Evolutionary conservation across 2,329 filamentous ascomycete genomes (phyloP), one percentile per base, ranked within the genome.

Genomic region (Xylariales sp.): DNA sequence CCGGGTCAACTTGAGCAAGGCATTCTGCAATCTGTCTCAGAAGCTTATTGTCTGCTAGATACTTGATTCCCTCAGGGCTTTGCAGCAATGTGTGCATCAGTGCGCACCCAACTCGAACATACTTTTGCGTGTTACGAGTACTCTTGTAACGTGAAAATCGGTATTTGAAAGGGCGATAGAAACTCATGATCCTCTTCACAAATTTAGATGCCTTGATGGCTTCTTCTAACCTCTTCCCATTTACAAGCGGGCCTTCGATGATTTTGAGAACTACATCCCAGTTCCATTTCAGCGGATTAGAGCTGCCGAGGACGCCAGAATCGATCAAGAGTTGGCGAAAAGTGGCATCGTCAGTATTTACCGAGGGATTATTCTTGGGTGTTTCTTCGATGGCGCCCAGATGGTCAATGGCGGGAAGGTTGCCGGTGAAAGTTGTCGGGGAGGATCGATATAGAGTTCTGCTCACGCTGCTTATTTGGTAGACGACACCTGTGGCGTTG

Each of bases 401-500:
- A 25, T 74, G 70, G 27, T 66, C 65, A 46, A 70, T 55, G 46
- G 64, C 69, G 43, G 66, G 66, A 11, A 72, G 46, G 6, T 54
- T 49, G 3, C 59, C 60, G 3, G 60, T 49, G 40, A 61, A 63
- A 6, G 67, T 61, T 0, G 73, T 68, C 2, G 76, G 74, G 5
- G 79, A 77, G 33, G 88, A 94, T 40, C 89, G 78, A 56, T 94
- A 94, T 12, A 98, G 67, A 0, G 90, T 97, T 45, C 88, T 81
- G 59, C 91, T 98, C 48, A 98, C 89, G 56, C 91, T 96, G 65
- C 95, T 95, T 38, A 98, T 95, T 57, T 97, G 93, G 54, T 97
- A 98, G 11, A 98, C 88, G 14, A 94, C 94, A 6, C 88, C 83
- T 6, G 88, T 90, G 6, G 91, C 88, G 40, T 85, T 72, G 49